phyloP scores from a whole-genome alignment of 1,139 yeast genomes.

The Spathaspora sp. region DNA sequence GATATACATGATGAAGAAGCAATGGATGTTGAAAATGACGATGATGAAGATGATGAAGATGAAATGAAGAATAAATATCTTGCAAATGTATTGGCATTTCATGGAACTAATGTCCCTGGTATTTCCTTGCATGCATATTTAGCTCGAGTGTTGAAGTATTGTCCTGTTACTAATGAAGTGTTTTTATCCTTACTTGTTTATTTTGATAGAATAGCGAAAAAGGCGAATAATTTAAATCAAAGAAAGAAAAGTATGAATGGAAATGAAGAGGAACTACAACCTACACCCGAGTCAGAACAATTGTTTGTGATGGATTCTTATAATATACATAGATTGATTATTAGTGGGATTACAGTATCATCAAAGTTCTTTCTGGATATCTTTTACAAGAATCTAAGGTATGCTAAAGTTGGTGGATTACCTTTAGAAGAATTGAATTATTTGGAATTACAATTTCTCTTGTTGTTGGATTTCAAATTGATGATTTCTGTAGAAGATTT shows the following conservation, averaged over 20 bases:
- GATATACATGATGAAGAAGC: constrained; percentile 15
- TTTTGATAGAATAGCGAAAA: constrained; percentile 89
- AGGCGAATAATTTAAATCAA: constrained; percentile 61
- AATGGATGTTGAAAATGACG: constrained; percentile 14
- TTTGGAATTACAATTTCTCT: constrained; percentile 83
- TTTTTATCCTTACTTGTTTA: constrained; percentile 86
- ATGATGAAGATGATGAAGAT: constrained; percentile 42
- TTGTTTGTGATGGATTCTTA: constrained; percentile 93
- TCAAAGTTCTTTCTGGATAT: constrained; percentile 95
- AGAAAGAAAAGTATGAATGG: constrained; percentile 19
- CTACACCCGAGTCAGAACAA: constrained; percentile 39
- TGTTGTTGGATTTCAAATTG: constrained; percentile 80
- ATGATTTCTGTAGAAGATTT: constrained; percentile 89
- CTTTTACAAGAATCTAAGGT: constrained; percentile 91
- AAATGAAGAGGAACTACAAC: constrained; percentile 9
- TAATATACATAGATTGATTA: constrained; percentile 89
- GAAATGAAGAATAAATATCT: constrained; percentile 56
- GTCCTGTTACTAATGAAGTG: constrained; percentile 97
- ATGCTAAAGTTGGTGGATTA: constrained; percentile 96
- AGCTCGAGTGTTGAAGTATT: constrained; percentile 86
- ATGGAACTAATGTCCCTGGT: constrained; percentile 94
- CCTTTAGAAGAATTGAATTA: constrained; percentile 93
- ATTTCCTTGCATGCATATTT: constrained; percentile 87
- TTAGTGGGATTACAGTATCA: constrained; percentile 95
- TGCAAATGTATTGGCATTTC: constrained; percentile 84